phyloP scores from a whole-genome alignment of 2,329 filamentous ascomycete genomes.

The Hymenoscyphus scutula region DNA sequence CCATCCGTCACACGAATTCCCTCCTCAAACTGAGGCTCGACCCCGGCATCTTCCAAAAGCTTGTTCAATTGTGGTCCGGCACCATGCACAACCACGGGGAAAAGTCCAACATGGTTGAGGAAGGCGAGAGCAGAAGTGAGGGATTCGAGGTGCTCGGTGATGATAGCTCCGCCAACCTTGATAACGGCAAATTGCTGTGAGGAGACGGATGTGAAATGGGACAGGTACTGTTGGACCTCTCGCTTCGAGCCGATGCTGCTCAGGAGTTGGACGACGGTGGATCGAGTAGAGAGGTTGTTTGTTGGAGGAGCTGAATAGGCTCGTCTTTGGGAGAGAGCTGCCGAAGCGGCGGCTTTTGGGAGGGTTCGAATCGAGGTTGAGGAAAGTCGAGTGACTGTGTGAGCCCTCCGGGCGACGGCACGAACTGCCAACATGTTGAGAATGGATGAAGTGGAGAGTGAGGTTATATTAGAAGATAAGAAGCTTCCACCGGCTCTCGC shows the following conservation, averaged over 20 bases:
- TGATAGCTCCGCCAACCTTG: slow-evolving; percentile 94
- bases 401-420: slow-evolving; percentile 33
- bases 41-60: slow-evolving; percentile 82
- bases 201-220: slow-evolving; percentile 93
- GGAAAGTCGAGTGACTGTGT: slow-evolving; percentile 29
- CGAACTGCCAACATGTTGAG: slow-evolving; percentile 36
- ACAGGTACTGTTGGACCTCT: slow-evolving; percentile 95
- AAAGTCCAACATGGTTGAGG: slow-evolving; percentile 90
- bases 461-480: slow-evolving; percentile 15
- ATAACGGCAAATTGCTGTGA: slow-evolving; percentile 98
- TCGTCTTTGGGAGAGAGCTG: slow-evolving; percentile 28
- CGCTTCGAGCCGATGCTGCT: slow-evolving; percentile 96
- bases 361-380: slow-evolving; percentile 26
- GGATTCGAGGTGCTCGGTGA: slow-evolving; percentile 90
- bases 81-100: slow-evolving; percentile 93
- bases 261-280: slow-evolving; percentile 83
- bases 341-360: slow-evolving; percentile 31
- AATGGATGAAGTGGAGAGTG: slow-evolving; percentile 26
- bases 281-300: slow-evolving; percentile 53
- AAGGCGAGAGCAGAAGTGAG: slow-evolving; percentile 87
- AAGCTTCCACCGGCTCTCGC: slow-evolving; percentile 29
- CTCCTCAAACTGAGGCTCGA: slow-evolving; percentile 94
- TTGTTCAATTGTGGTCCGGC: slow-evolving; percentile 94
- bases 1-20: slow-evolving; percentile 94
- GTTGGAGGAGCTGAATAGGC: slow-evolving; percentile 34